These are phyloP conservation scores for Pythium aristosporum DNA, from an alignment of 352 stramenopile genomes.

Conservation along the genomic window DNA sequence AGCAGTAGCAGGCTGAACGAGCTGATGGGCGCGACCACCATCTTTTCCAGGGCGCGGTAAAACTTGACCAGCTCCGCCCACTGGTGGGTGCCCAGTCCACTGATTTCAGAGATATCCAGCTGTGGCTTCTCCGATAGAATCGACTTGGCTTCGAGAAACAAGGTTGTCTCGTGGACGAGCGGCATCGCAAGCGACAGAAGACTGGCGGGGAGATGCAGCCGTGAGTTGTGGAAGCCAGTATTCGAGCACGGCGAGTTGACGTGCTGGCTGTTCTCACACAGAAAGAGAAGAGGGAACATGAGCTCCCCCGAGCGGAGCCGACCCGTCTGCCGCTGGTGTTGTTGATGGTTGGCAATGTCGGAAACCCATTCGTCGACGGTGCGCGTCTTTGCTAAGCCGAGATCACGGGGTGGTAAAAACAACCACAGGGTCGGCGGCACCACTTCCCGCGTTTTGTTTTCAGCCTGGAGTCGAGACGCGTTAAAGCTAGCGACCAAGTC, in stretches of 20 bases:
- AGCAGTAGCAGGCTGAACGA: conserved; percentile 56
- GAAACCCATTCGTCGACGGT: conserved; percentile 49
- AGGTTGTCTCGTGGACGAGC: conserved; percentile 59
- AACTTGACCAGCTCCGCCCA: conserved; percentile 58
- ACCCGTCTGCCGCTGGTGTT: conserved; percentile 23
- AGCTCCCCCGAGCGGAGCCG: conserved; percentile 30
- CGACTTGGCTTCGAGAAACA: conserved; percentile 58
- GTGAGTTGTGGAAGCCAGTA: conserved; percentile 27
- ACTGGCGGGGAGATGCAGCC: conserved; percentile 36
- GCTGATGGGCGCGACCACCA: conserved; percentile 49
- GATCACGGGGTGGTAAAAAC: conserved; percentile 48
- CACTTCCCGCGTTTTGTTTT: conserved; percentile 26
- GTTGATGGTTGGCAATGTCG: conserved; percentile 37
- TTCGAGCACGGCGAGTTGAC: conserved; percentile 25
- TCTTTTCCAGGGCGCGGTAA: conserved; percentile 54
- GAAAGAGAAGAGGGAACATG: conserved; percentile 54
- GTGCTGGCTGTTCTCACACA: conserved; percentile 49
- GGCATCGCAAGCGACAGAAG: conserved; percentile 60
- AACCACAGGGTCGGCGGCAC: conserved; percentile 63
- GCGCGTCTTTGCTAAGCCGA: conserved; percentile 35
- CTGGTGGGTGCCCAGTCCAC: conserved; percentile 40
- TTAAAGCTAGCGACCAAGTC: conserved; percentile 22
- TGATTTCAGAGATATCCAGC: conserved; percentile 36
- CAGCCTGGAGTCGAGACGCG: conserved; percentile 21
- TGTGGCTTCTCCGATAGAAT: conserved; percentile 32